Conservation (phyloP, 306 rosid genomes). For the Acacia melanoxylon region DNA sequence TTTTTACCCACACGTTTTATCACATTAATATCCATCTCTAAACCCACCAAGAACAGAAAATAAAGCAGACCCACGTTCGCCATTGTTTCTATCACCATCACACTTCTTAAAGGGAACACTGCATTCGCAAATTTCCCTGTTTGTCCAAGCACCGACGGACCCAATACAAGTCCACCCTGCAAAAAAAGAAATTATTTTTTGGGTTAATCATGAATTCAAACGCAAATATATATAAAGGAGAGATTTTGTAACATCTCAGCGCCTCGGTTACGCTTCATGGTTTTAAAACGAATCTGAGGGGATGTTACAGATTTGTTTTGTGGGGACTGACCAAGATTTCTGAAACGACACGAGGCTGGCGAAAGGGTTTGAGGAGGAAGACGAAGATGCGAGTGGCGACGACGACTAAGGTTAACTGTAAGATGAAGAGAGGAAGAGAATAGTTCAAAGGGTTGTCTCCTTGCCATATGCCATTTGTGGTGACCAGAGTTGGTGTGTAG, state of each 20-base stretch:
- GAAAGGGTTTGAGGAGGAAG: constrained; percentile 78
- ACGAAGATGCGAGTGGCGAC: constrained; percentile 64
- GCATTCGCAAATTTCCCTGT: constrained; percentile 45
- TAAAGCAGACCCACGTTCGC: constrained; percentile 87
- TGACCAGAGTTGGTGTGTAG: constrained; percentile 84
- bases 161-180: constrained; percentile 84
- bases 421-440: constrained; percentile 90
- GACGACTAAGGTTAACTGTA: constrained; percentile 75
- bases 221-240: neutral
- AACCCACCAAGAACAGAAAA: constrained; percentile 78
- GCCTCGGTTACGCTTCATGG: too few relatives aligned
- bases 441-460: constrained; percentile 94
- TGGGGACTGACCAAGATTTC: constrained; percentile 60
- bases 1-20: constrained; percentile 59
- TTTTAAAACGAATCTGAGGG: too few relatives aligned
- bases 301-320: too few relatives aligned
- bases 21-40: constrained; percentile 71
- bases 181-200: neutral
- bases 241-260: too few relatives aligned
- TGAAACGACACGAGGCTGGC: constrained; percentile 91
- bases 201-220: neutral
- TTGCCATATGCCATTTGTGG: constrained; percentile 94
- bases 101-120: constrained; percentile 76
- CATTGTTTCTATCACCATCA: constrained; percentile 86
- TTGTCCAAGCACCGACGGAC: constrained; percentile 81